A percentile compares a stretch with the other conserved stretches of the same genome.
Conservation (phyloP, 2,329 filamentous ascomycete genomes). For the Colletotrichum navitas region DNA sequence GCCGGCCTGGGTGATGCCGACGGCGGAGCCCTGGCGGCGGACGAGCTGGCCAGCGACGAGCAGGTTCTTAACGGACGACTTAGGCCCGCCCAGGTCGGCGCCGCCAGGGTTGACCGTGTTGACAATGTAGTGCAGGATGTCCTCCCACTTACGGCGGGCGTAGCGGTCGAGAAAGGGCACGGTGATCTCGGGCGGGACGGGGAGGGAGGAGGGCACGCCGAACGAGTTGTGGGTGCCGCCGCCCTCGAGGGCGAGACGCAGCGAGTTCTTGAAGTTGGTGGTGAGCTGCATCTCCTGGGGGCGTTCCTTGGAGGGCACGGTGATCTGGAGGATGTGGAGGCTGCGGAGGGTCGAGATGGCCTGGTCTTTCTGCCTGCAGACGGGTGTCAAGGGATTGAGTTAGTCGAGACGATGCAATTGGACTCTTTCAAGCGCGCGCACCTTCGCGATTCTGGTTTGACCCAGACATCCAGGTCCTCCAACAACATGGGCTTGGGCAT, state of each 20-base stretch:
- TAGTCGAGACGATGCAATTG: neutral
- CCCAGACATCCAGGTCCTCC: constrained; percentile 87
- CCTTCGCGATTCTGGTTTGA: constrained; percentile 72
- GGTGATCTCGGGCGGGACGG: constrained; percentile 73
- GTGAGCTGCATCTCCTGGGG: constrained; percentile 82
- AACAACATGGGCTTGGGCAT: constrained; percentile 84
- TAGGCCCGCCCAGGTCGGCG: constrained; percentile 64
- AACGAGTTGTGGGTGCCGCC: constrained; percentile 89
- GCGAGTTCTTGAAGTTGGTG: constrained; percentile 83
- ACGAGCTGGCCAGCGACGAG: constrained; percentile 86
- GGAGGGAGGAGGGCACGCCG: constrained; percentile 81
- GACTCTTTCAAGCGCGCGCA: constrained; percentile 28
- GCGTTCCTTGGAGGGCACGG: constrained; percentile 69
- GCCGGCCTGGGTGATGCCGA: constrained; percentile 89
- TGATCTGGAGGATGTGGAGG: constrained; percentile 86
- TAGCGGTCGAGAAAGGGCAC: constrained; percentile 84
- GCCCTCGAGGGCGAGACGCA: constrained; percentile 89
- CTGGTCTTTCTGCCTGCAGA: constrained; percentile 80
- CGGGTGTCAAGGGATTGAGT: neutral
- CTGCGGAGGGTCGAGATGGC: constrained; percentile 84
- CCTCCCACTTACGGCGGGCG: constrained; percentile 92
- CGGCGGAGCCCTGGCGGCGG: constrained; percentile 62
- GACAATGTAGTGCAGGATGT: constrained; percentile 95
- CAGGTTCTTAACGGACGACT: constrained; percentile 85
- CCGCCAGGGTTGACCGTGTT: constrained; percentile 71